phyloP scores from a whole-genome alignment of 768 basidiomycete genomes.

The Suillus lakei region DNA sequence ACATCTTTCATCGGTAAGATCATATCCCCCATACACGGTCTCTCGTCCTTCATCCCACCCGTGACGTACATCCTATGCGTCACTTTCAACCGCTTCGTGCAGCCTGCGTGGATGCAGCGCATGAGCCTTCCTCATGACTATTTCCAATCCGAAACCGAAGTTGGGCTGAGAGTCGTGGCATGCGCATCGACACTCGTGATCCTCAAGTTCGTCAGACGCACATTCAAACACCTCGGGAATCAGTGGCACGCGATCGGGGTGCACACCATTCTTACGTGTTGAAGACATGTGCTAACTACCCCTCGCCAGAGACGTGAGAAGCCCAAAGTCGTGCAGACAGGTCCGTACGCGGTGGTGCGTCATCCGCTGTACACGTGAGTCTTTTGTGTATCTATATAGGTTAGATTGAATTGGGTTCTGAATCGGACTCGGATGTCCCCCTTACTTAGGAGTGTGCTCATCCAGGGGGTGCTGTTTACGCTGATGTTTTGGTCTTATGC shows the following conservation, averaged over 20 bases:
- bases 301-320: conserved; percentile 34
- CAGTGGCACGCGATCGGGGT: conserved; percentile 40
- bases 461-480: not conserved
- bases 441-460: not conserved
- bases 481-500: conserved; percentile 37
- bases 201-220: conserved; percentile 16
- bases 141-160: conserved; percentile 27
- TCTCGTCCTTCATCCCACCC: conserved; percentile 29
- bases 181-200: conserved; percentile 30
- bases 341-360: conserved; percentile 42
- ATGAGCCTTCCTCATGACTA: conserved; percentile 30
- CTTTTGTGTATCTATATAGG: not conserved
- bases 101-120: conserved; percentile 40
- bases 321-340: conserved; percentile 30
- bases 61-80: conserved; percentile 32
- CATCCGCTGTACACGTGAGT: conserved; percentile 42
- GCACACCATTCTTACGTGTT: not conserved
- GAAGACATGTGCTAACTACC: not conserved
- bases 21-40: conserved; percentile 32
- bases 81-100: conserved; percentile 34
- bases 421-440: not conserved
- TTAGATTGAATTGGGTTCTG: not conserved
- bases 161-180: conserved; percentile 29
- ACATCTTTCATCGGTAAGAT: conserved; percentile 30
- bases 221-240: conserved; percentile 27